These are phyloP conservation scores for Parathielavia appendiculata DNA, from an alignment of 495 filamentous ascomycete species.

Conservation along the genomic window DNA sequence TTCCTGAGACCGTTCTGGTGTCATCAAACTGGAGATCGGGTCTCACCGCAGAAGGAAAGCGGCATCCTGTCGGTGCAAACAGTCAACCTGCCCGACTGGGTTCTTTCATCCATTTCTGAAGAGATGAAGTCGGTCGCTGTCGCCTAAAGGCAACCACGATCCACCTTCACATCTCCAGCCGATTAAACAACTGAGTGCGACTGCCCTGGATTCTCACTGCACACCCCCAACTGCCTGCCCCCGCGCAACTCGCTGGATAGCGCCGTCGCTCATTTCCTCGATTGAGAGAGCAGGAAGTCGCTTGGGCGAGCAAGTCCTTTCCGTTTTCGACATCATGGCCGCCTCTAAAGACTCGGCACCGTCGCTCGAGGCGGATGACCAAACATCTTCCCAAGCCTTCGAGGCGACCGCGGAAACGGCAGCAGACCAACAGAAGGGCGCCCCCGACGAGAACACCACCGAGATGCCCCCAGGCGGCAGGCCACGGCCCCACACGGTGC, in stretches of 20 bases:
- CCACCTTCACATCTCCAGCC: neutral
- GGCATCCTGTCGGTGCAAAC: constrained; percentile 13
- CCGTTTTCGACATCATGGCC: constrained; percentile 5
- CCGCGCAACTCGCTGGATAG: neutral
- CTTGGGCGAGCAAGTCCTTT: neutral
- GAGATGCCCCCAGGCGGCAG: constrained; percentile 29
- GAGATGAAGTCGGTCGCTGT: neutral
- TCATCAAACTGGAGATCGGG: constrained; percentile 18
- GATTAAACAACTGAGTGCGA: neutral
- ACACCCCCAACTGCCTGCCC: neutral
- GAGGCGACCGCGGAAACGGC: constrained; percentile 7
- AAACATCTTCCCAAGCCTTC: neutral
- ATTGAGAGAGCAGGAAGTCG: constrained; percentile 1
- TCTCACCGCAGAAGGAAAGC: constrained; percentile 21
- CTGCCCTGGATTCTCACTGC: constrained; percentile 2
- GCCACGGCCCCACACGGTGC: constrained; percentile 21
- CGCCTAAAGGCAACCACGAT: constrained; percentile 6
- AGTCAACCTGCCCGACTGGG: neutral
- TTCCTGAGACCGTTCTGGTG: neutral
- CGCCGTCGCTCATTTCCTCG: neutral
- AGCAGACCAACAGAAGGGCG: constrained; percentile 5
- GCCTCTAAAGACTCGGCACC: constrained; percentile 3
- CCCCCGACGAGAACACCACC: constrained; percentile 14
- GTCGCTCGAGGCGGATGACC: neutral
- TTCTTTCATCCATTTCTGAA: neutral